Base-by-base conservation (phyloP, 495 filamentous ascomycete species). In the Lindgomyces ingoldianus region DNA sequence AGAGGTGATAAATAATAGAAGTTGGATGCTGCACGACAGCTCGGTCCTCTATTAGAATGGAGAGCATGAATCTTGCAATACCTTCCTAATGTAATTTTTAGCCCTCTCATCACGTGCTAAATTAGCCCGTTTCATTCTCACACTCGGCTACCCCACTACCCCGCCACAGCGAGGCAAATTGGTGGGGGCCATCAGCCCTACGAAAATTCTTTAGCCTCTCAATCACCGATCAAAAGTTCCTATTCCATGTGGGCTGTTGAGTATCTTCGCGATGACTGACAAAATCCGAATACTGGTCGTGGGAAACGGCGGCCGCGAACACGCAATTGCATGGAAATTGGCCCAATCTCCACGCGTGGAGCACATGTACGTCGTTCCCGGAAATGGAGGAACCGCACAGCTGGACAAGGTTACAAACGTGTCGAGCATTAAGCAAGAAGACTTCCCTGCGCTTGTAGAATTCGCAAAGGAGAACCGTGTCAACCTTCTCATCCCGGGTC, bases 301-400 rank as follows among this genome's bases (percentile, higher is more conserved):
- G 62, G 94, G 94, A 72, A 93, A 89, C 75, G 94, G 94, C 57
- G 94, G 94, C 52, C 84, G 94, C 70, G 94, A 98, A 77, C 91
- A 98, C 80, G 91, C 94, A 36, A 81, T 96, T 42, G 92, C 93
- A 41, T 97, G 93, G 93, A 97, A 95, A 76, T 80, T 98, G 29
- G 84, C 85, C 69, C 89, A 96, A 73, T 96, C 92, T 18, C 78
- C 84, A 47, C 78, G 81, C 42, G 84, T 89, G 16, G 80, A 86
- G 62, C 77, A 79, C 39, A 89, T 91, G 68, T 82, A 85, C 70
- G 83, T 81, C 27, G 85, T 88, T 16, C 88, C 84, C 60, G 94
- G 94, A 56, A 98, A 98, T 72, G 94, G 94, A 53, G 95, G 95
- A 44, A 98, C 93, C 30, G 89, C 86, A 22, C 69, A 78, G 45